A percentile compares a stretch with the other conserved stretches of the same genome.
These are phyloP conservation scores for Xylariaceae sp. DNA, from an alignment of 2,329 filamentous ascomycete genomes.

Conservation along the genomic window DNA sequence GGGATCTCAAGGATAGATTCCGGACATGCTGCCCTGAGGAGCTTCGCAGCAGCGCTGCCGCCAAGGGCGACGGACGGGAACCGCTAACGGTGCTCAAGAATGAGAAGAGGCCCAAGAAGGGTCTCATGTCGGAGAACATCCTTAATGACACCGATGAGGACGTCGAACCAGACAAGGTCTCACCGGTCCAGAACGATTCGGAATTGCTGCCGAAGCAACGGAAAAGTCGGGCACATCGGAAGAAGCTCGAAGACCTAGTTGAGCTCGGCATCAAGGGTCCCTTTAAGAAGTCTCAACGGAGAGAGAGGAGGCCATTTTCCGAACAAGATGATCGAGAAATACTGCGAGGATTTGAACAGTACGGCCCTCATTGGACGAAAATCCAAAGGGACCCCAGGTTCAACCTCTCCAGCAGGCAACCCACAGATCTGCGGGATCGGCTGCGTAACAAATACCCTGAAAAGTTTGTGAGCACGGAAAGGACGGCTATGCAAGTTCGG, in stretches of 20 bases:
- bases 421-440: slow-evolving; percentile 60
- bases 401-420: slow-evolving; percentile 54
- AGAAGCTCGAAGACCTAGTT: slow-evolving; percentile 52
- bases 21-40: slow-evolving; percentile 62
- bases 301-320: slow-evolving; percentile 58
- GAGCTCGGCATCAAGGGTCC: slow-evolving; percentile 58
- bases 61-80: slow-evolving; percentile 32
- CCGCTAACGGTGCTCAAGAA: slow-evolving; percentile 22
- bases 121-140: slow-evolving; percentile 52
- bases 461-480: slow-evolving; percentile 54
- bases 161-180: slow-evolving; percentile 24
- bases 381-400: slow-evolving; percentile 59
- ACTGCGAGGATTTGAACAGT: slow-evolving; percentile 53
- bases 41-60: slow-evolving; percentile 42
- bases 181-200: slow-evolving; percentile 31
- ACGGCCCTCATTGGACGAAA: slow-evolving; percentile 62
- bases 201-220: slow-evolving; percentile 41
- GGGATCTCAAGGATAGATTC: slow-evolving; percentile 63
- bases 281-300: slow-evolving; percentile 58
- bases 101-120: slow-evolving; percentile 43
- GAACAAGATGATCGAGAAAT: slow-evolving; percentile 61
- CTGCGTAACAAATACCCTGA: slow-evolving; percentile 61
- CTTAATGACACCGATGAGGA: slow-evolving; percentile 46
- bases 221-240: slow-evolving; percentile 52
- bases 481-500: slow-evolving; percentile 47